These are phyloP conservation scores for Pogostemon cablin DNA, from an alignment of 257 asterid genomes.

Conservation along the genomic window DNA sequence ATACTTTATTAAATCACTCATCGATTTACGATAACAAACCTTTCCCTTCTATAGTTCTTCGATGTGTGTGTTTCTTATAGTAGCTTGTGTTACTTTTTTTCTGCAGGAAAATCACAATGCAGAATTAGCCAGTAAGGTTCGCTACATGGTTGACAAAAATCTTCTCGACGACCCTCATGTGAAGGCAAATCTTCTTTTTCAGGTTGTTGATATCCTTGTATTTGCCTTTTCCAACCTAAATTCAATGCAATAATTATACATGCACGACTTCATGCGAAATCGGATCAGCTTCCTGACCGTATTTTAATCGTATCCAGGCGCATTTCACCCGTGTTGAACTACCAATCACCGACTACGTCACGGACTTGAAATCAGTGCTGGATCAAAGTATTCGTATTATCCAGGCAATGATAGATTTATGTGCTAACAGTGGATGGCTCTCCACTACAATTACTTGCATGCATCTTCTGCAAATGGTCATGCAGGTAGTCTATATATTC, in stretches of 20 bases:
- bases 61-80: neutral
- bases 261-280: conserved; percentile 12
- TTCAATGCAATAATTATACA: conserved; percentile 2
- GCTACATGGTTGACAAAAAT: conserved; percentile 72
- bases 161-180: conserved; percentile 97
- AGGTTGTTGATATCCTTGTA: conserved; percentile 52
- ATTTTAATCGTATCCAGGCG: conserved; percentile 61
- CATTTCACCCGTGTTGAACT: conserved; percentile 85
- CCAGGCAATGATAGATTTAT: conserved; percentile 98
- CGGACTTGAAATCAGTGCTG: conserved; percentile 91
- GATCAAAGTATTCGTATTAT: conserved; percentile 96
- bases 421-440: conserved; percentile 99
- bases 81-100: conserved; percentile 18
- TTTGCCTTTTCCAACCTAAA: conserved; percentile 19
- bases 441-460: conserved; percentile 85
- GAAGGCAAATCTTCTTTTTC: conserved; percentile 93
- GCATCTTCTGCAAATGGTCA: conserved; percentile 96
- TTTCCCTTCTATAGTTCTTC: conserved; percentile 24
- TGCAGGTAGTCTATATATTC: conserved; percentile 69
- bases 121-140: conserved; percentile 70
- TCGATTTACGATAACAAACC: neutral
- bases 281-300: conserved; percentile 24
- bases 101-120: conserved; percentile 82
- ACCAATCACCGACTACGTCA: conserved; percentile 86
- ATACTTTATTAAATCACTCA: neutral